Base-by-base conservation (phyloP, 139 green algal species). In the Eudorina sp. region DNA sequence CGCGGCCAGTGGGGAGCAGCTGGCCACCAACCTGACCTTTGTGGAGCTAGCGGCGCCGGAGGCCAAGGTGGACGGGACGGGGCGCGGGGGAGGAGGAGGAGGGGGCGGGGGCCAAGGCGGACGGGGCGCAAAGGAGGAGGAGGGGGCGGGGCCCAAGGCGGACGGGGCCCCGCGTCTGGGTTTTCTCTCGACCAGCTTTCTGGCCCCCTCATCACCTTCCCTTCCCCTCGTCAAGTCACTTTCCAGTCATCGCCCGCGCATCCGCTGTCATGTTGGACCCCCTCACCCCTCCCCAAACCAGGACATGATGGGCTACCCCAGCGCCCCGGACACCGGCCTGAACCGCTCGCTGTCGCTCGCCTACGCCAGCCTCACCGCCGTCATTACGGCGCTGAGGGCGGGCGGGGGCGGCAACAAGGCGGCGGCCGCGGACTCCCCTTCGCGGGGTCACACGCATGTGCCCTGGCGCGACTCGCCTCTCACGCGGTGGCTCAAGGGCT, bases 41-140 rank as follows among this genome's bases (percentile, higher is more conserved):
- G 90, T 93, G 11, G 90, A 93, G 79, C 88, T 93, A 29, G 84
- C 90, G 21, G 78, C 90, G 13, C 90, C 88, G 31, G 90, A 93
- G 34, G 34, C 88, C 36, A 92, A 90, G 88, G 90, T 87, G 64
- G 1, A 45, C 45, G 41, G 9, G 2, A 73, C 13, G 27, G 64
- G 25, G 64, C 13, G 23, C 55, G n/a, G n/a, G 55, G 55, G 29
- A 11, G 29, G 55, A 66, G 7, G 55, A 23, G 55, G 29, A 34
- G 55, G 55, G 29, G 29, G 29, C 5, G 7, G 55, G 7, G 55
- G 7, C 55, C 55, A 11, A 25, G 55, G 29, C 27, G 55, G 55
- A 23, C 55, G n/a, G n/a, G n/a, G n/a, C n/a, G n/a, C n/a, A n/a
- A n/a, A n/a, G n/a, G n/a, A n/a, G n/a, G n/a, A n/a, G n/a, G n/a